Conservation (phyloP, 176 grass and related monocot species). For the Cenchrus fungigraminus region DNA sequence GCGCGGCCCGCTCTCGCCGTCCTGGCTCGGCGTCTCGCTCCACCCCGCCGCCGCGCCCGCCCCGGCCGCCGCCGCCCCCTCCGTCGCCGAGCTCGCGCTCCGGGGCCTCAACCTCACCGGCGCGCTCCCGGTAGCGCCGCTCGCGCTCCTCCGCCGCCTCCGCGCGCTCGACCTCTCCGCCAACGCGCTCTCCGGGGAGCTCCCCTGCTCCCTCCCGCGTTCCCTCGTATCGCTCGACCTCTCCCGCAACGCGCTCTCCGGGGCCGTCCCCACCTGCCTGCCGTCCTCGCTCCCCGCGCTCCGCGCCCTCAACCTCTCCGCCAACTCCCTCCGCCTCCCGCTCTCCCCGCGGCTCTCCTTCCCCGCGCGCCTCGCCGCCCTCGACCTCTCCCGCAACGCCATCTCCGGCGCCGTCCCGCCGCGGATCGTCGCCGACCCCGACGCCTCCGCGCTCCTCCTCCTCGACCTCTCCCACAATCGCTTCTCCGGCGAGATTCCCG, state of each 20-base stretch:
- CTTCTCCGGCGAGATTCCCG: constrained; percentile 74
- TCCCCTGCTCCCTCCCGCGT: constrained; percentile 67
- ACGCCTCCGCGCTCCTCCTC: constrained; percentile 55
- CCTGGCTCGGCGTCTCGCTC: constrained; percentile 63
- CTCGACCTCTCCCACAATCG: constrained; percentile 78
- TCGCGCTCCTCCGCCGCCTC: constrained; percentile 59
- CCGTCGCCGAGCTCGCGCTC: constrained; percentile 46
- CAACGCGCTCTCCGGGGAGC: constrained; percentile 56
- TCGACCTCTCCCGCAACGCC: constrained; percentile 76
- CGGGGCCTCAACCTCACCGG: constrained; percentile 47
- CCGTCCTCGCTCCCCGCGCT: constrained; percentile 55
- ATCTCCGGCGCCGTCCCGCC: constrained; percentile 67
- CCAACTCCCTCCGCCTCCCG: constrained; percentile 64
- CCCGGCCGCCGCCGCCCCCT: constrained; percentile 4
- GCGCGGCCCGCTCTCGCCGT: constrained; percentile 49
- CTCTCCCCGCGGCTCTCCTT: constrained; percentile 89
- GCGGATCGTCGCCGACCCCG: constrained; percentile 62
- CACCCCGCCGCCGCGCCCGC: constrained; percentile 24
- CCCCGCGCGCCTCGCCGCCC: constrained; percentile 64
- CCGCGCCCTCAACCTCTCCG: constrained; percentile 72
- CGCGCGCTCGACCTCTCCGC: constrained; percentile 51
- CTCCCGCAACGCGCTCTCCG: constrained; percentile 72
- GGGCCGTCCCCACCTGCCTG: constrained; percentile 67
- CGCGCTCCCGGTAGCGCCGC: constrained; percentile 32
- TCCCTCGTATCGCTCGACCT: constrained; percentile 64